Conservation (phyloP, 257 asterid genomes). For the Pogostemon cablin region DNA sequence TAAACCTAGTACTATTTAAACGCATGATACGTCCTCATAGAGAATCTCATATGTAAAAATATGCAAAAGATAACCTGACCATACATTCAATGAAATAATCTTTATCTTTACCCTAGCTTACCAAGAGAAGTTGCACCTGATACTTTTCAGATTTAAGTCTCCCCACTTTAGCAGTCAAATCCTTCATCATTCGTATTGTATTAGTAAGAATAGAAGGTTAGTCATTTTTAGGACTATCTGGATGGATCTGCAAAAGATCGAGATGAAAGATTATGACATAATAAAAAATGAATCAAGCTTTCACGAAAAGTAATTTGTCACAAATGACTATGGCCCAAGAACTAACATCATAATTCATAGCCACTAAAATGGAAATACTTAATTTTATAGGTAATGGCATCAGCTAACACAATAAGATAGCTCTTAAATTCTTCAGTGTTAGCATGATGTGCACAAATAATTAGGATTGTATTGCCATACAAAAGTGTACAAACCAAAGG, state of each 20-base stretch:
- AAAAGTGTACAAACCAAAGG: neutral
- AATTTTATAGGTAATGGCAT: neutral
- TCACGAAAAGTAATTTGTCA: neutral
- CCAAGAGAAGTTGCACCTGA: too few relatives aligned
- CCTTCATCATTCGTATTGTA: constrained; percentile 88
- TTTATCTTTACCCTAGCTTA: neutral
- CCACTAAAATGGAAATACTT: neutral
- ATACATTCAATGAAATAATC: constrained; percentile 3
- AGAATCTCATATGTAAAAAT: neutral
- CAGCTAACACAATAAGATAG: neutral
- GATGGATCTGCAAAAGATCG: constrained; percentile 63
- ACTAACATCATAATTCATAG: neutral
- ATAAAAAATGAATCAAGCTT: neutral
- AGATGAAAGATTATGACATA: constrained; percentile 3
- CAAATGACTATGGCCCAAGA: neutral
- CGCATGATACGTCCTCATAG: neutral
- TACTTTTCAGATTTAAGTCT: constrained; percentile 65
- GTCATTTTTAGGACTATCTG: constrained; percentile 96
- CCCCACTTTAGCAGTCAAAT: constrained; percentile 77
- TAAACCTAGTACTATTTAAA: neutral
- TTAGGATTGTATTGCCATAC: neutral
- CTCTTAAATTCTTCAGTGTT: neutral
- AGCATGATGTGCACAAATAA: constrained; percentile 1
- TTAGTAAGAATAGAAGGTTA: constrained; percentile 95
- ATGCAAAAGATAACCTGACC: constrained; percentile 8